Evolutionary conservation across 1,139 yeast genomes (phyloP), one percentile per base, ranked within the genome.

Genomic region (Pichia sp.): DNA sequence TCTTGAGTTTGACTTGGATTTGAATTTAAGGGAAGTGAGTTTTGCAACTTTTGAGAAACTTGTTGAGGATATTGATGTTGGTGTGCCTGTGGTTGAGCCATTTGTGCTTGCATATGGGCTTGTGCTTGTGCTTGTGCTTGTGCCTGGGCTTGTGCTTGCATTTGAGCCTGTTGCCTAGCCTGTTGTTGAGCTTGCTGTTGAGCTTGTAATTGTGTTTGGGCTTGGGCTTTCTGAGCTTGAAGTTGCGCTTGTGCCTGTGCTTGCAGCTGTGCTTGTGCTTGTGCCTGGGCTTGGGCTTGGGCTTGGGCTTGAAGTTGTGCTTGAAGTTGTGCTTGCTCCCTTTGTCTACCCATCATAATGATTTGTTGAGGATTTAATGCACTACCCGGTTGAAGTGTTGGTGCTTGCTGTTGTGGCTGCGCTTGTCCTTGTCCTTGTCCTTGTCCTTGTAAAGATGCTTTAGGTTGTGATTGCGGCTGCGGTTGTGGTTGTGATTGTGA

Each of bases 361-460:
- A 61, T 58, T 42, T 63, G 66, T 44, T 62, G 64, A 4, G 66
- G 66, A 47, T 62, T 61, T 2, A 63, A 56, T 8, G 62, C 34
- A 29, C 56, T 59, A 40, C 55, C 63, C 43, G 57, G 63, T 35
- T 34, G 43, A 4, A n/a, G 37, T 36, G 42, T 43, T 26, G 32
- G 44, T 10, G 38, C 10, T 26, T 27, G 28, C 25, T 30, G 34
- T 26, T 41, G 35, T 8, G 34, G 18, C 11, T 33, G 38, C 29
- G 4, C 2, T 6, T 9, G 11, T 11, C 6, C 8, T 29, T 30
- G 18, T 28, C 9, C 8, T 29, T 30, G 18, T 28, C 9, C 18
- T 18, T 18, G 18, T 18, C 18, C 18, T 18, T 18, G 18, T 37
- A 4, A n/a, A 9, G 59, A 43, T 45, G 18, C 28, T 30, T 43